Percentiles rank a stretch among this genome's conserved stretches.
phyloP scores from a whole-genome alignment of 2,329 filamentous ascomycete species.

The Talaromyces atroroseus region DNA sequence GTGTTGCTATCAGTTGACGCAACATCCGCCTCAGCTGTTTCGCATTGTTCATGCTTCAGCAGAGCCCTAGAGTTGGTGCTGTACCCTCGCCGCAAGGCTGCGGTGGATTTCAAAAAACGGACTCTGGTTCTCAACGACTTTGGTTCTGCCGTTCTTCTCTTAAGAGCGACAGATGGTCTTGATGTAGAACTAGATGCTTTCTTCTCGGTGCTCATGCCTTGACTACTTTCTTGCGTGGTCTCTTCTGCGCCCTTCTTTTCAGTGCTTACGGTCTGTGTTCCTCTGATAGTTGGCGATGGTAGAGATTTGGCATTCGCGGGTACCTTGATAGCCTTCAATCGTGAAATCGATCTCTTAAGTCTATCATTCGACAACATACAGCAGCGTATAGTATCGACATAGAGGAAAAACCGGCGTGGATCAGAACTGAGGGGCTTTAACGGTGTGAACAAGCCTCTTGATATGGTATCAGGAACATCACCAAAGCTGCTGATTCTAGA shows the following conservation, averaged over 20 bases:
- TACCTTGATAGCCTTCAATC: not conserved
- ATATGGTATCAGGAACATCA: slow-evolving; percentile 12
- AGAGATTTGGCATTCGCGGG: not conserved
- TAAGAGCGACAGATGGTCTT: not conserved
- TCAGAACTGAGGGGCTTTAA: slow-evolving; percentile 21
- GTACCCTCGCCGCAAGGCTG: not conserved
- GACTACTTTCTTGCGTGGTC: not conserved
- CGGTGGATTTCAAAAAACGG: not conserved
- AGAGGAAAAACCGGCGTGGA: slow-evolving; percentile 17
- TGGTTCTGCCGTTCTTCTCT: not conserved
- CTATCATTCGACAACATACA: not conserved
- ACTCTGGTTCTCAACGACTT: not conserved
- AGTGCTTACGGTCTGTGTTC: not conserved
- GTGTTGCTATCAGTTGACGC: not conserved
- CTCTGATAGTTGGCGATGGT: not conserved
- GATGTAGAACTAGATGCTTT: not conserved
- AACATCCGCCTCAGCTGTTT: not conserved
- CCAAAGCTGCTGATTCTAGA: slow-evolving; percentile 17
- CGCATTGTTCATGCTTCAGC: not conserved
- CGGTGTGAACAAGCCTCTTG: slow-evolving; percentile 17
- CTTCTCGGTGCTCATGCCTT: not conserved
- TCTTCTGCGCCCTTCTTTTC: not conserved
- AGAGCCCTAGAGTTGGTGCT: slow-evolving; percentile 12
- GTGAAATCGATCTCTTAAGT: not conserved
- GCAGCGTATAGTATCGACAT: slow-evolving; percentile 11